Conservation (phyloP, 2,329 filamentous ascomycete species). For the Zelopaecilomyces penicillatus region DNA sequence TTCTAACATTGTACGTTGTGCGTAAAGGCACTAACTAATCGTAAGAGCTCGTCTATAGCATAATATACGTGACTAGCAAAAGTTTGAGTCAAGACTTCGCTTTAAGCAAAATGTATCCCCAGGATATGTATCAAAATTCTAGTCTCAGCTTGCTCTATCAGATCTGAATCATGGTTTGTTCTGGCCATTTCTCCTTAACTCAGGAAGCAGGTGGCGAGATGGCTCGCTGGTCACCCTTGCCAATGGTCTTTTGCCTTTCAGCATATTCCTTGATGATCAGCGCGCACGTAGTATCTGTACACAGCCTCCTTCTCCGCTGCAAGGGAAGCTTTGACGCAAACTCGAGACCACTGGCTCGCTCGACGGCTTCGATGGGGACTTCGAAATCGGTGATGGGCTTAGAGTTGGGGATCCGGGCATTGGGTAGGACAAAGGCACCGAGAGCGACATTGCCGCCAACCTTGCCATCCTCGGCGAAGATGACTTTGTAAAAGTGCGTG, state of each 20-base stretch:
- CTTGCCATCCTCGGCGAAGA: slow-evolving; percentile 81
- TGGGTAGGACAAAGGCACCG: slow-evolving; percentile 91
- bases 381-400: slow-evolving; percentile 89
- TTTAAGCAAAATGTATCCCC: too few species aligned
- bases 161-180: too few species aligned
- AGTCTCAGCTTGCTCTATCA: too few species aligned
- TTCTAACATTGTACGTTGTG: too few species aligned
- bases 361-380: slow-evolving; percentile 85
- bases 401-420: slow-evolving; percentile 76
- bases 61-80: too few species aligned
- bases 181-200: too few species aligned
- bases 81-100: too few species aligned
- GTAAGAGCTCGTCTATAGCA: too few species aligned
- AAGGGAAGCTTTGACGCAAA: slow-evolving; percentile 75
- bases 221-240: slow-evolving; percentile 26
- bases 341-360: slow-evolving; percentile 84
- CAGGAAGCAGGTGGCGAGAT: slow-evolving; percentile 8
- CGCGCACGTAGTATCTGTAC: slow-evolving; percentile 76
- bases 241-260: slow-evolving; percentile 51
- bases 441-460: slow-evolving; percentile 69
- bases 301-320: slow-evolving; percentile 68
- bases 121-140: too few species aligned
- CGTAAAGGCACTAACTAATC: too few species aligned
- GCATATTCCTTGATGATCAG: slow-evolving; percentile 75
- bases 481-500: slow-evolving; percentile 99